Evolutionary conservation across 179 eudicot species (phyloP).

Genomic region (Corrigiola litoralis): DNA sequence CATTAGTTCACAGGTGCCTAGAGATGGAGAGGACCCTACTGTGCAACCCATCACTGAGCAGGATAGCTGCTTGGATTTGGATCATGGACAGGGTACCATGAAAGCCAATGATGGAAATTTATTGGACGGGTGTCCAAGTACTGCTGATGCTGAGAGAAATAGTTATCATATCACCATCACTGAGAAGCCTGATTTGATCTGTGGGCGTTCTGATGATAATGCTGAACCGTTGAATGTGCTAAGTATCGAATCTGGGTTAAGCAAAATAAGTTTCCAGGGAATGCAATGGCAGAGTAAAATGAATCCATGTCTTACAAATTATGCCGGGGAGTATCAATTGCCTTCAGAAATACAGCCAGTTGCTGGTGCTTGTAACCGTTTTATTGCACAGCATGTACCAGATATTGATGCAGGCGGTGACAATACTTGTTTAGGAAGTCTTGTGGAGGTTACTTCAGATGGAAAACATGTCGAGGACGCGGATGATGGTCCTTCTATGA

Average conservation of each 20-base stretch:
- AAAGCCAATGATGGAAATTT: slow-evolving; percentile 1
- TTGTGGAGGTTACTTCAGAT: slow-evolving; percentile 7
- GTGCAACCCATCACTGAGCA: slow-evolving; percentile 14
- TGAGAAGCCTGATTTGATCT: slow-evolving; percentile 2
- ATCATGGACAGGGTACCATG: neutral
- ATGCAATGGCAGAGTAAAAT: slow-evolving; percentile 18
- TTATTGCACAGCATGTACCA: neutral
- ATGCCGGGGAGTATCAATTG: slow-evolving; percentile 8
- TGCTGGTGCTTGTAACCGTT: slow-evolving; percentile 7
- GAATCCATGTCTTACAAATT: neutral
- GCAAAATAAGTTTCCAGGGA: slow-evolving; percentile 20
- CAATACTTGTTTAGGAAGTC: slow-evolving; percentile 5
- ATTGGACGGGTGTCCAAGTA: slow-evolving; percentile 3
- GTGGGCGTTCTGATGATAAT: slow-evolving; percentile 1
- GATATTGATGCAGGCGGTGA: slow-evolving; percentile 3
- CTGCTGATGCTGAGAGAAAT: slow-evolving; percentile 12
- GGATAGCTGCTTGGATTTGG: slow-evolving; percentile 5
- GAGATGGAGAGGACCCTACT: slow-evolving; percentile 2
- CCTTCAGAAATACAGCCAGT: slow-evolving; percentile 7
- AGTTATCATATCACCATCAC: neutral
- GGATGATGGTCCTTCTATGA: slow-evolving; percentile 24
- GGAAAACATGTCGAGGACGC: neutral
- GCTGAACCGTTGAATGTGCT: slow-evolving; percentile 18
- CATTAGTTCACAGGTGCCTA: slow-evolving; percentile 3
- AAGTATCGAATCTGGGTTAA: slow-evolving; percentile 20